Conservation (phyloP, 441 rosid species). For the Erodium texanum region DNA sequence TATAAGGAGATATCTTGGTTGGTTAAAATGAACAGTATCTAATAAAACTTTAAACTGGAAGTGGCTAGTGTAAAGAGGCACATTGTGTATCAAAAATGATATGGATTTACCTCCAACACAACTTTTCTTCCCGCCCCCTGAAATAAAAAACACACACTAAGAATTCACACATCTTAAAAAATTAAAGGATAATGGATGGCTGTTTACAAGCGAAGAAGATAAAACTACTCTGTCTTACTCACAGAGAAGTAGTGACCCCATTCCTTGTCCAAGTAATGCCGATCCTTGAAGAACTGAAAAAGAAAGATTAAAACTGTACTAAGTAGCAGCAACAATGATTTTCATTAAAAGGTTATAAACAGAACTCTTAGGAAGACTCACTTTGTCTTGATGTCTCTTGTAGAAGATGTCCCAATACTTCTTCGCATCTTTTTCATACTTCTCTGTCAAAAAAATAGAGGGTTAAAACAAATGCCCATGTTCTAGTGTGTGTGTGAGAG, state of each 20-base stretch:
- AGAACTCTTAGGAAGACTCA: constrained; percentile 20
- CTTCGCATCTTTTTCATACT: constrained; percentile 80
- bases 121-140: constrained; percentile 47
- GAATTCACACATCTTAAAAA: neutral
- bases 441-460: constrained; percentile 34
- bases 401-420: constrained; percentile 90
- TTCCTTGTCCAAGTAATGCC: constrained; percentile 93
- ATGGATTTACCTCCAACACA: constrained; percentile 55
- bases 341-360: neutral
- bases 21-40: neutral
- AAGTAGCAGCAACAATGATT: neutral
- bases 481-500: neutral
- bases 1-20: neutral
- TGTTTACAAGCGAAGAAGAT: neutral
- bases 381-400: constrained; percentile 77
- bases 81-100: neutral
- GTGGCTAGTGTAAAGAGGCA: too few relatives aligned
- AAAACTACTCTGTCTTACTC: constrained; percentile 28
- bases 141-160: constrained; percentile 12
- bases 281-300: constrained; percentile 80
- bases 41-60: neutral
- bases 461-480: neutral
- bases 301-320: neutral
- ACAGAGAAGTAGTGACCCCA: constrained; percentile 78
- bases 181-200: constrained; percentile 3